These are phyloP conservation scores for Phytophthora syringae DNA, from an alignment of 352 stramenopile species.

Conservation along the genomic window DNA sequence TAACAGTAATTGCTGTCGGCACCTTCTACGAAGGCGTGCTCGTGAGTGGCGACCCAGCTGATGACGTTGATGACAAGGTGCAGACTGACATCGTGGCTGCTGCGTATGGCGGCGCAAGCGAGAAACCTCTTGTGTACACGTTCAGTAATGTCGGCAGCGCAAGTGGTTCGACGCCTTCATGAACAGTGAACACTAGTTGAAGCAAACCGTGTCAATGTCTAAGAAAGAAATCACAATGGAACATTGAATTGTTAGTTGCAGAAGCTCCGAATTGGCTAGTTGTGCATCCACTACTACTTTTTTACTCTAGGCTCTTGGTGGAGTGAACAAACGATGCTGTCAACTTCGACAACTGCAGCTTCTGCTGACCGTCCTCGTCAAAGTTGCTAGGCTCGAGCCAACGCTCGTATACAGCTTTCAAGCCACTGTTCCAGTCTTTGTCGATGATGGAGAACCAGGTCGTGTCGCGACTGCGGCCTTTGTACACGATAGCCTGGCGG, in stretches of 20 bases:
- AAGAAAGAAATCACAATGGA: not conserved
- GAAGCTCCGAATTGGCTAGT: too few species aligned
- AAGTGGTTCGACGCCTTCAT: not conserved
- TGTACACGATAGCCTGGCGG: too few species aligned
- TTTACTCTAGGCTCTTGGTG: not conserved
- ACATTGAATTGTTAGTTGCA: too few species aligned
- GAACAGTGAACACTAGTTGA: too few species aligned
- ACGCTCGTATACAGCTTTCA: slow-evolving; percentile 14
- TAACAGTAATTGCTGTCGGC: slow-evolving; percentile 24
- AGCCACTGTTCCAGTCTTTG: slow-evolving; percentile 13
- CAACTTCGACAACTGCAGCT: slow-evolving; percentile 18
- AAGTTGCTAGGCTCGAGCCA: slow-evolving; percentile 28
- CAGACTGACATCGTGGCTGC: slow-evolving; percentile 25
- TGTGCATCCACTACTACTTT: too few species aligned
- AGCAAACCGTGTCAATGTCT: not conserved
- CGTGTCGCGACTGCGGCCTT: too few species aligned
- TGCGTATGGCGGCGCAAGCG: slow-evolving; percentile 12
- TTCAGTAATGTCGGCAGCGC: slow-evolving; percentile 13
- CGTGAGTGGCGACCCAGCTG: slow-evolving; percentile 21
- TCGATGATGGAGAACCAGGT: slow-evolving; percentile 33
- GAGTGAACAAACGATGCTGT: slow-evolving; percentile 15
- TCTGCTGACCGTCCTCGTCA: slow-evolving; percentile 20
- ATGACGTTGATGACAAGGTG: slow-evolving; percentile 21
- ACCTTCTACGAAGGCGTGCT: slow-evolving; percentile 30
- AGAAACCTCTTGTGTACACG: slow-evolving; percentile 5